A percentile compares a stretch with the other conserved stretches of the same genome.
Evolutionary conservation across 2,329 filamentous ascomycete genomes (phyloP).

Genomic region (Rhinocladiella mackenziei): DNA sequence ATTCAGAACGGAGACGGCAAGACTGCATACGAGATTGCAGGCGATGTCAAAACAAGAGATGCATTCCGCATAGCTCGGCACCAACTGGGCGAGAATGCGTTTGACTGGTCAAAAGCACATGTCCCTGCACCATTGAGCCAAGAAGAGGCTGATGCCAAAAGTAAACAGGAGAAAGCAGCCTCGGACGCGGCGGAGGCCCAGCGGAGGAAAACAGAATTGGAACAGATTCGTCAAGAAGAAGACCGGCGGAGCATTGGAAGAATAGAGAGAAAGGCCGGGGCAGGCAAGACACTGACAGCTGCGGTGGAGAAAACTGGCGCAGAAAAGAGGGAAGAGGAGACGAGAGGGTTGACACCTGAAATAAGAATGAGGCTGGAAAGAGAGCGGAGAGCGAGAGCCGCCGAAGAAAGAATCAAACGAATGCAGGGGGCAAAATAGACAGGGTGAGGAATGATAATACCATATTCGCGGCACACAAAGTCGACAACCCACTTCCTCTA

Average conservation of each 20-base stretch:
- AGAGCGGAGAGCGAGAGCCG: conserved; percentile 83
- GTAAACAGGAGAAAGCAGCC: conserved; percentile 66
- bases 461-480: no score
- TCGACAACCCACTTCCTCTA: no score
- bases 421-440: conserved; percentile 46
- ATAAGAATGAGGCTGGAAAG: conserved; percentile 79
- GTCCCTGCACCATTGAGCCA: conserved; percentile 69
- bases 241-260: conserved; percentile 35
- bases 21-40: conserved; percentile 79
- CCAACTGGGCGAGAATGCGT: conserved; percentile 71
- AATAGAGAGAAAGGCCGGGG: conserved; percentile 49
- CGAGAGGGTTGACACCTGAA: conserved; percentile 78
- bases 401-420: conserved; percentile 76
- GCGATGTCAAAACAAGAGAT: conserved; percentile 80
- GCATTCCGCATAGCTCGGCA: conserved; percentile 84
- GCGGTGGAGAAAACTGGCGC: conserved; percentile 66
- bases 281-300: conserved; percentile 53
- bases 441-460: no score
- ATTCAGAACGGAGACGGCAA: conserved; percentile 70
- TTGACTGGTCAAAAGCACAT: conserved; percentile 72
- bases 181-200: conserved; percentile 65
- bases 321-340: conserved; percentile 78
- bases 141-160: conserved; percentile 65
- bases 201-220: conserved; percentile 69
- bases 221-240: conserved; percentile 65